phyloP scores from a whole-genome alignment of 352 stramenopile genomes.

The Phytopythium chamaehyphon region DNA sequence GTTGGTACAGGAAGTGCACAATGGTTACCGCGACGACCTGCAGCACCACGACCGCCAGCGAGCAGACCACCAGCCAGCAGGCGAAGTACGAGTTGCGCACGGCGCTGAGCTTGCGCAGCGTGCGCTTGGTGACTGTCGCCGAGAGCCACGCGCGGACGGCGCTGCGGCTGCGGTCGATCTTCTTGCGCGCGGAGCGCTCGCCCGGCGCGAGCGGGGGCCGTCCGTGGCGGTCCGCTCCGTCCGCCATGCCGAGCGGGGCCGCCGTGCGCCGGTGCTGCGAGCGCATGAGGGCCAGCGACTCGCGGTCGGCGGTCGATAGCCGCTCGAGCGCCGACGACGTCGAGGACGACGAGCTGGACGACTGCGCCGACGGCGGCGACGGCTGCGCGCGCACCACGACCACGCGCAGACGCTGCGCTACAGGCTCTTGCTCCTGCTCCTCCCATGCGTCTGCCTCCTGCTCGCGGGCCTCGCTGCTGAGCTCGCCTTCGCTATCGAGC shows the following conservation, averaged over 20 bases:
- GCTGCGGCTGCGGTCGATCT: constrained; percentile 1
- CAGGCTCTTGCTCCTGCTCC: not conserved
- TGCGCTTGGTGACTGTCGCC: constrained; percentile 19
- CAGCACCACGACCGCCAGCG: constrained; percentile 38
- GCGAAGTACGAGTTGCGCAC: constrained; percentile 74
- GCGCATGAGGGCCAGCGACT: constrained; percentile 6
- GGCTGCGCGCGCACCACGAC: constrained; percentile 1
- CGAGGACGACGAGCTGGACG: constrained; percentile 2
- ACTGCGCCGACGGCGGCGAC: constrained; percentile 2
- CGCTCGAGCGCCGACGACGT: constrained; percentile 8
- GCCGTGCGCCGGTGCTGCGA: not conserved
- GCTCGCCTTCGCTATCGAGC: constrained; percentile 17
- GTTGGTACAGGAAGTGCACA: constrained; percentile 25
- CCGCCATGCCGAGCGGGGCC: no score
- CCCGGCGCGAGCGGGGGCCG: no score
- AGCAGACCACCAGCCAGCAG: constrained; percentile 60
- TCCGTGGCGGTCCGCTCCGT: no score
- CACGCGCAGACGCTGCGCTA: not conserved
- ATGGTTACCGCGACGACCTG: constrained; percentile 38
- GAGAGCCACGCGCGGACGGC: constrained; percentile 18
- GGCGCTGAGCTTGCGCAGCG: constrained; percentile 27
- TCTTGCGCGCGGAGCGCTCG: not conserved
- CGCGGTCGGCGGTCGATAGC: constrained; percentile 2
- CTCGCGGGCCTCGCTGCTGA: constrained; percentile 11
- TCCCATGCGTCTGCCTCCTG: not conserved